A percentile compares a stretch with the other conserved stretches of the same genome.
Conservation (phyloP, 78 protist genomes). For the Dictyostelium firmibasis region DNA sequence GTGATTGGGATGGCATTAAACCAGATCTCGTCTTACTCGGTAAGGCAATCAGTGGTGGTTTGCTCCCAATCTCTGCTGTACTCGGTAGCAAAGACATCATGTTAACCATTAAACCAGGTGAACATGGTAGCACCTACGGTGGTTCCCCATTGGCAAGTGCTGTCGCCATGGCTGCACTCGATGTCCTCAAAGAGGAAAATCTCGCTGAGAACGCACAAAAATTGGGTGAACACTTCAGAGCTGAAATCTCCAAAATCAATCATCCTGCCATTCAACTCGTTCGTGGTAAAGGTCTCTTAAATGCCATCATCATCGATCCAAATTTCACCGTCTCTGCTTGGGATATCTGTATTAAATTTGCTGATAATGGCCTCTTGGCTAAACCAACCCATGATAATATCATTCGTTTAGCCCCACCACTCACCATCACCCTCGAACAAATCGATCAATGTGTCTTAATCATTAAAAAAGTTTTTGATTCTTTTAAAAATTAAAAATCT, state of each 20-base stretch:
- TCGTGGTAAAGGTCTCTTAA: slow-evolving; percentile 90
- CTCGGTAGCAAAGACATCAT: slow-evolving; percentile 87
- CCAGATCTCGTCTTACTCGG: slow-evolving; percentile 96
- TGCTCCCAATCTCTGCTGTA: slow-evolving; percentile 94
- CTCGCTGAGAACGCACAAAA: slow-evolving; percentile 84
- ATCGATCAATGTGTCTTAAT: slow-evolving; percentile 79
- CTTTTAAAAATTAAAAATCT: neutral
- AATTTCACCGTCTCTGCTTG: slow-evolving; percentile 80
- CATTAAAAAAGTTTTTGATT: slow-evolving; percentile 63
- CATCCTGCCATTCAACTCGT: slow-evolving; percentile 52
- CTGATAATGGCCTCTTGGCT: slow-evolving; percentile 93
- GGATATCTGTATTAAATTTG: slow-evolving; percentile 90
- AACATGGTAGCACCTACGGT: slow-evolving; percentile 98
- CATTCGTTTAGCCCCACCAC: slow-evolving; percentile 98
- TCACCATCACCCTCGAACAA: slow-evolving; percentile 88
- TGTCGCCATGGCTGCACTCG: slow-evolving; percentile 95
- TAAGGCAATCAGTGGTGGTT: slow-evolving; percentile 97
- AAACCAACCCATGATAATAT: slow-evolving; percentile 98
- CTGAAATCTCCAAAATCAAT: slow-evolving; percentile 31
- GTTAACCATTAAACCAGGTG: slow-evolving; percentile 93
- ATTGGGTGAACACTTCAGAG: slow-evolving; percentile 59
- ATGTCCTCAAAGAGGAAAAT: slow-evolving; percentile 93
- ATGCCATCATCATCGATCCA: slow-evolving; percentile 91
- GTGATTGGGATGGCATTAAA: slow-evolving; percentile 78
- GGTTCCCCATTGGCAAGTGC: slow-evolving; percentile 97